These are phyloP conservation scores for Claviceps citrina DNA, from an alignment of 2,329 filamentous ascomycete species.

Conservation along the genomic window DNA sequence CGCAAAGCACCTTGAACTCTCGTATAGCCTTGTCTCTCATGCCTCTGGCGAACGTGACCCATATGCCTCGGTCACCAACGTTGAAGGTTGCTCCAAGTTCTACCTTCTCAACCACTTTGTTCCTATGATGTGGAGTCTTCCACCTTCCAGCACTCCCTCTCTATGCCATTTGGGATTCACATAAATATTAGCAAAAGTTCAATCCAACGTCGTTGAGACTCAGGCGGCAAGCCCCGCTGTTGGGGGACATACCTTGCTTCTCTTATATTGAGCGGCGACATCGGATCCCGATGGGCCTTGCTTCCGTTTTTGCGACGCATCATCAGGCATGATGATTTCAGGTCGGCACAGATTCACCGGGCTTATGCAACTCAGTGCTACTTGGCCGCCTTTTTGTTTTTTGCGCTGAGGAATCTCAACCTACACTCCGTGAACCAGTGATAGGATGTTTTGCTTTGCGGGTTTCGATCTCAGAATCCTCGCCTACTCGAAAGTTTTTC, in stretches of 20 bases:
- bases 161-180: conserved; percentile 13
- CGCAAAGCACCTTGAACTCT: conserved; percentile 51
- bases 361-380: too few species aligned
- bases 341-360: too few species aligned
- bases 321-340: conserved; percentile 18
- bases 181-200: background rate
- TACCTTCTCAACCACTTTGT: conserved; percentile 28
- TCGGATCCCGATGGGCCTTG: conserved; percentile 13
- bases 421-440: too few species aligned
- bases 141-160: conserved; percentile 41
- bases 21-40: conserved; percentile 54
- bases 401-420: too few species aligned
- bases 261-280: conserved; percentile 19
- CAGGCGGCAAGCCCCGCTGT: too few species aligned
- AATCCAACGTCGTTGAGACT: too few species aligned
- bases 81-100: conserved; percentile 36
- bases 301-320: conserved; percentile 22
- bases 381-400: too few species aligned
- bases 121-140: conserved; percentile 44
- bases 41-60: conserved; percentile 60
- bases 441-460: too few species aligned
- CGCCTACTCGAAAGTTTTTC: too few species aligned
- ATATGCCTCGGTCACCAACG: conserved; percentile 57
- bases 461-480: too few species aligned
- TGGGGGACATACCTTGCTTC: conserved; percentile 23